Conservation (phyloP, 331 rosid species). For the Acacia concinna region DNA sequence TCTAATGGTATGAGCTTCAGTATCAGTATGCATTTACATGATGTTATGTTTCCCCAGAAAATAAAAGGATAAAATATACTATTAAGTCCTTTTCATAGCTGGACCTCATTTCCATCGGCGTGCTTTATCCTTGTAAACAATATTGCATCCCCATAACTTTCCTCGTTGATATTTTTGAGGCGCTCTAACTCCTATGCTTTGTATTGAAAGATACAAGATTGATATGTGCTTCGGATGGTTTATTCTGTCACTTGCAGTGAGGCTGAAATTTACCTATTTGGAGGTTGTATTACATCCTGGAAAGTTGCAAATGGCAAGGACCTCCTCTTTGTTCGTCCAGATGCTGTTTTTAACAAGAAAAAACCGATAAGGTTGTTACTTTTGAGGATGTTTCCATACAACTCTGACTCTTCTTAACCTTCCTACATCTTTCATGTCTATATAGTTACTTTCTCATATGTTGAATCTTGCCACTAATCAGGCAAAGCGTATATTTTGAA, state of each 20-base stretch:
- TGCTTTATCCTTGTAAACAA: background rate
- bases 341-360: constrained; percentile 80
- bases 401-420: background rate
- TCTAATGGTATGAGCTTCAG: background rate
- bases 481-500: constrained; percentile 15
- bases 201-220: background rate
- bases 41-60: no score
- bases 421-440: background rate
- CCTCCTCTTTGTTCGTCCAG: constrained; percentile 90
- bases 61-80: no score
- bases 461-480: background rate
- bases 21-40: background rate
- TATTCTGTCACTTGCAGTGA: constrained; percentile 55
- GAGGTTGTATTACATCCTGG: constrained; percentile 91
- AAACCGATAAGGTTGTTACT: constrained; percentile 83
- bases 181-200: background rate
- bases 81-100: background rate
- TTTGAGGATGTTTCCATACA: constrained; percentile 11
- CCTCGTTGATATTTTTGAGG: background rate
- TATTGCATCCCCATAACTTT: background rate
- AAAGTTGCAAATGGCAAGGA: constrained; percentile 71
- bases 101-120: background rate
- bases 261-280: constrained; percentile 77
- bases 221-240: background rate
- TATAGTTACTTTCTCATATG: background rate